Conservation (phyloP, 148 eudicot genomes). For the Camellia sinensis region DNA sequence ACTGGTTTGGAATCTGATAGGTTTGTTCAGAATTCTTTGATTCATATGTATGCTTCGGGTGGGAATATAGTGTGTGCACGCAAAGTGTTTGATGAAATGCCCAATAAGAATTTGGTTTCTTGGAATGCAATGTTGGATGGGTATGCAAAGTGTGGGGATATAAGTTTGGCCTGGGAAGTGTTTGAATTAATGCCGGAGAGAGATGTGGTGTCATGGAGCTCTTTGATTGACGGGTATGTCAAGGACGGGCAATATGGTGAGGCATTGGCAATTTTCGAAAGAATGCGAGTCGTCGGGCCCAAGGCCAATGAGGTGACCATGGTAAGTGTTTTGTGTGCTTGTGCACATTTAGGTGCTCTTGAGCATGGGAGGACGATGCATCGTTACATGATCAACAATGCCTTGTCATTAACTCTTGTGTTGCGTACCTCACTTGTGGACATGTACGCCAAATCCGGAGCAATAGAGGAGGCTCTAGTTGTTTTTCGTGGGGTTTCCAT, state of each 20-base stretch:
- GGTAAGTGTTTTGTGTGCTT: conserved; percentile 88
- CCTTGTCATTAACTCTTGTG: conserved; percentile 50
- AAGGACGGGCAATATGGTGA: conserved; percentile 55
- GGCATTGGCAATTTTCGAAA: conserved; percentile 61
- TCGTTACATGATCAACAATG: conserved; percentile 46
- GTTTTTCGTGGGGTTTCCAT: conserved; percentile 53
- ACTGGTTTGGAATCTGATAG: conserved; percentile 54
- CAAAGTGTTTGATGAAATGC: conserved; percentile 78
- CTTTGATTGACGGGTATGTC: conserved; percentile 81
- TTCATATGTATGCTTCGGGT: conserved; percentile 65
- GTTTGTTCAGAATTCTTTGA: conserved; percentile 66
- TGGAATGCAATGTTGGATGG: conserved; percentile 85
- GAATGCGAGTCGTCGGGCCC: conserved; percentile 48
- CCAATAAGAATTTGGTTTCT: conserved; percentile 47
- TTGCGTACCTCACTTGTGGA: conserved; percentile 74
- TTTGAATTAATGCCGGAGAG: conserved; percentile 64
- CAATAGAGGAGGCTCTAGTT: conserved; percentile 58
- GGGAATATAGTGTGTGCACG: conserved; percentile 44
- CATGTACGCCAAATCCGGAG: conserved; percentile 95
- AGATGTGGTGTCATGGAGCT: conserved; percentile 91
- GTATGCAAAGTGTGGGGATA: conserved; percentile 69
- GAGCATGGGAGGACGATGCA: conserved; percentile 73
- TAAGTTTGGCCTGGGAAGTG: conserved; percentile 45
- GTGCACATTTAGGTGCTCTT: conserved; percentile 83
- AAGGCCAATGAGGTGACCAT: conserved; percentile 86